These are phyloP conservation scores for Lachancea thermotolerans DNA, from an alignment of 805 yeast species.

Conservation along the genomic window DNA sequence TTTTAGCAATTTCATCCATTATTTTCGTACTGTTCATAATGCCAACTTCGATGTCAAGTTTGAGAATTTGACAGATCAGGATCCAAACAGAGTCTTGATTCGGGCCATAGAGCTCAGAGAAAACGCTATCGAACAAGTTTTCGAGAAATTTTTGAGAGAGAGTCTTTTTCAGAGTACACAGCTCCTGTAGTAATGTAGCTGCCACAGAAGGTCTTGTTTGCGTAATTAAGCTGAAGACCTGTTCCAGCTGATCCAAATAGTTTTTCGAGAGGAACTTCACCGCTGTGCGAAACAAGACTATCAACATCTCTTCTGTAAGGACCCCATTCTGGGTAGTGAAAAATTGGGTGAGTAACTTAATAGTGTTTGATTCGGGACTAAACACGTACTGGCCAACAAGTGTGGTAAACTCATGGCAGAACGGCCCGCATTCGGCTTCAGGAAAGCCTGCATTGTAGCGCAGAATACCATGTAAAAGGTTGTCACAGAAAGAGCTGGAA, in stretches of 20 bases:
- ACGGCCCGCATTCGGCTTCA: not conserved
- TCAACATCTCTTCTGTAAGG: constrained; percentile 10
- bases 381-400: not conserved
- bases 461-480: constrained; percentile 19
- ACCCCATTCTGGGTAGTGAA: constrained; percentile 9
- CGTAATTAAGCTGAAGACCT: constrained; percentile 39
- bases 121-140: constrained; percentile 14
- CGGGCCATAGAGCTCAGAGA: constrained; percentile 5
- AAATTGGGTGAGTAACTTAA: constrained; percentile 18
- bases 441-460: constrained; percentile 10
- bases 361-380: constrained; percentile 8
- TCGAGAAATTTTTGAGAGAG: constrained; percentile 47
- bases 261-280: constrained; percentile 19
- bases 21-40: constrained; percentile 32
- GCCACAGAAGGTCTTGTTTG: constrained; percentile 35
- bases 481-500: constrained; percentile 17
- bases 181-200: constrained; percentile 38
- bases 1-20: constrained; percentile 11
- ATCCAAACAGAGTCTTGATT: constrained; percentile 30
- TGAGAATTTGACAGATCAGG: constrained; percentile 42
- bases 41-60: constrained; percentile 55
- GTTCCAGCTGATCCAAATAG: constrained; percentile 36
- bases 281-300: constrained; percentile 17
- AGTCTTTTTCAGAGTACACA: constrained; percentile 46
- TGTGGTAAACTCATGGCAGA: not conserved